Base-by-base conservation (phyloP, 75 land plant species). In the Selaginella moellendorffii region DNA sequence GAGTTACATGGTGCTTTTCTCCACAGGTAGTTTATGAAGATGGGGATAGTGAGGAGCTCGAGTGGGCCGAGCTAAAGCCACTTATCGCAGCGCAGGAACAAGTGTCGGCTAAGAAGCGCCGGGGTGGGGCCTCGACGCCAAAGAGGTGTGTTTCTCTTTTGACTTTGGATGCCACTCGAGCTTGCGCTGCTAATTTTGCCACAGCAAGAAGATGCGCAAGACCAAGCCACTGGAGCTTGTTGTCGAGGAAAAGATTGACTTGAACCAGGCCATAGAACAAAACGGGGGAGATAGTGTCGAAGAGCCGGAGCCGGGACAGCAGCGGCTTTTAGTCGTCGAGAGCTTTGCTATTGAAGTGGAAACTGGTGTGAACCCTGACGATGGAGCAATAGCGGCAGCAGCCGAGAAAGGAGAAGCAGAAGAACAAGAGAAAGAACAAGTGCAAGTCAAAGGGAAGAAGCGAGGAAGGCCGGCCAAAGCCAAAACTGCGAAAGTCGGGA, bases 191-290 rank as follows among this genome's bases (percentile, higher is more conserved):
- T 62, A 14, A 62, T 14, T 14, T 62, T 25, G 14, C 2, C 28
- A 17, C 20, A n/a, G 12, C 21, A 42, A 2, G 14, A 25, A 25
- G 54, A 26, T 12, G 22, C 31, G 54, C 26, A 65, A 17, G 1
- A 22, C 67, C 0, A 65, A 65, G 67, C 31, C 17, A 52, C 53
- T 52, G 24, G 51, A 65, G 53, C n/a, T n/a, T n/a, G 51, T 36
- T 14, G 18, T 10, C 31, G 27, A 1, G 54, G 25, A n/a, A 9
- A 28, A 24, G 26, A 31, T 21, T 23, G 26, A 21, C 1, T 28
- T 25, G 51, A 65, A 52, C 53, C 20, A 65, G 26, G 54, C 23
- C n/a, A 54, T 20, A 2, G 31, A 2, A 63, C 26, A n/a, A 60
- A 1, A 20, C 62, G n/a, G 9, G 29, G 28, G 28, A 24, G 25